Conservation (phyloP, 768 basidiomycete genomes). For the Omphalotus guepiniiformis region DNA sequence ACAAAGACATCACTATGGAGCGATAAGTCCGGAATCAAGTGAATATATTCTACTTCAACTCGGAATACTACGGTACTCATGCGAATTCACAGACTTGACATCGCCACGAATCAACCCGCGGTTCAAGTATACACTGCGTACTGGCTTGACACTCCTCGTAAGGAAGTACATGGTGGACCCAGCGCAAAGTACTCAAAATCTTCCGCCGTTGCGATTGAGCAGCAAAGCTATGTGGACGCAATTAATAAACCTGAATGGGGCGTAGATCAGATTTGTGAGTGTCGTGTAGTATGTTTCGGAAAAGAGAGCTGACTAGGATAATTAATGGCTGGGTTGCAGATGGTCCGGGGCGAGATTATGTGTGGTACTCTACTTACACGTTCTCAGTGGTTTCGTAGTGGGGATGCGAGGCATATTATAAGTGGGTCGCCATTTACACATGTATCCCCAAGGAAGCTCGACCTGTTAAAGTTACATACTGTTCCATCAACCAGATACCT, state of each 20-base stretch:
- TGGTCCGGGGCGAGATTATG: constrained; percentile 34
- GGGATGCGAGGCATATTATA: too few relatives aligned
- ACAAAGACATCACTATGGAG: constrained; percentile 40
- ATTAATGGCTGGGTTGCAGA: not conserved
- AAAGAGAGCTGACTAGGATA: not conserved
- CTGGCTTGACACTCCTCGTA: constrained; percentile 43
- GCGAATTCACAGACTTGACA: constrained; percentile 34
- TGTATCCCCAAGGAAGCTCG: too few relatives aligned
- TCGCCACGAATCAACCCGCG: constrained; percentile 46
- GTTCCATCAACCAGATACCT: too few relatives aligned
- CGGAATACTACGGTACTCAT: not conserved
- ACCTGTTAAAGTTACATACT: too few relatives aligned
- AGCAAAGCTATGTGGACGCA: constrained; percentile 49
- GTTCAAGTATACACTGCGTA: constrained; percentile 47
- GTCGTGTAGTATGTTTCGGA: not conserved
- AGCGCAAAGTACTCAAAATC: constrained; percentile 34
- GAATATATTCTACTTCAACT: constrained; percentile 1
- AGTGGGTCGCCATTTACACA: too few relatives aligned
- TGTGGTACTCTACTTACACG: constrained; percentile 44
- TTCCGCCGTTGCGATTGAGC: constrained; percentile 49
- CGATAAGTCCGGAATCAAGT: constrained; percentile 47
- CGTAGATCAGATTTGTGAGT: constrained; percentile 50
- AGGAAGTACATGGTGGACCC: constrained; percentile 45
- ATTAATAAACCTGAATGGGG: constrained; percentile 54
- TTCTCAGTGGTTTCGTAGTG: constrained; percentile 34